Evolutionary conservation across 2,329 filamentous ascomycete genomes (phyloP).

Genomic region (Trichoderma aggressivum): DNA sequence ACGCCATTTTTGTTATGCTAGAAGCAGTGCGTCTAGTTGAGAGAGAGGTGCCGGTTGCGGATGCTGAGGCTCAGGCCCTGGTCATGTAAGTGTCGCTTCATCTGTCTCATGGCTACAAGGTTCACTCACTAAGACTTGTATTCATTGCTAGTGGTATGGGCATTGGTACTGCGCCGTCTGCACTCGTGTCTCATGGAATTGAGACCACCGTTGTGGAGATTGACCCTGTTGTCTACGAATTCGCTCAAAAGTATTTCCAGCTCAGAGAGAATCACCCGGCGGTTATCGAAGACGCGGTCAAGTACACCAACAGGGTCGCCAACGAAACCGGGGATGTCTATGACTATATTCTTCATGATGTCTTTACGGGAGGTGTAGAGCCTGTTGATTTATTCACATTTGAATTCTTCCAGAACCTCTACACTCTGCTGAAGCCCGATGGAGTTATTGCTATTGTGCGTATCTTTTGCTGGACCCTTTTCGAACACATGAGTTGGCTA

Average conservation of each 20-base stretch:
- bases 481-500: slow-evolving; percentile 15
- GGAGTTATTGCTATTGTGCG: slow-evolving; percentile 85
- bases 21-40: slow-evolving; percentile 85
- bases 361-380: slow-evolving; percentile 95
- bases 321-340: slow-evolving; percentile 51
- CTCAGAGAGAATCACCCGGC: slow-evolving; percentile 73
- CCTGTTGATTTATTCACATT: slow-evolving; percentile 83
- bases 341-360: slow-evolving; percentile 95
- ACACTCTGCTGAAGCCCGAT: slow-evolving; percentile 67
- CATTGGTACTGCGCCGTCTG: slow-evolving; percentile 85
- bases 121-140: neutral
- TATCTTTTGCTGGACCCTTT: slow-evolving; percentile 18
- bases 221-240: slow-evolving; percentile 82
- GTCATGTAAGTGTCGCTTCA: slow-evolving; percentile 65
- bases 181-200: slow-evolving; percentile 82
- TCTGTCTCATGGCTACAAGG: neutral
- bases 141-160: slow-evolving; percentile 68
- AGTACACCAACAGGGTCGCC: slow-evolving; percentile 55
- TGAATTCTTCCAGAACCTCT: slow-evolving; percentile 73
- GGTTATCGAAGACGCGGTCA: slow-evolving; percentile 78
- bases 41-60: slow-evolving; percentile 48
- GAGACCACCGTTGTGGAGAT: slow-evolving; percentile 94
- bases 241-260: slow-evolving; percentile 78
- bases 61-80: slow-evolving; percentile 71
- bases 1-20: slow-evolving; percentile 92